phyloP scores from a whole-genome alignment of 2,329 filamentous ascomycete species.

The Colletotrichum sp. region DNA sequence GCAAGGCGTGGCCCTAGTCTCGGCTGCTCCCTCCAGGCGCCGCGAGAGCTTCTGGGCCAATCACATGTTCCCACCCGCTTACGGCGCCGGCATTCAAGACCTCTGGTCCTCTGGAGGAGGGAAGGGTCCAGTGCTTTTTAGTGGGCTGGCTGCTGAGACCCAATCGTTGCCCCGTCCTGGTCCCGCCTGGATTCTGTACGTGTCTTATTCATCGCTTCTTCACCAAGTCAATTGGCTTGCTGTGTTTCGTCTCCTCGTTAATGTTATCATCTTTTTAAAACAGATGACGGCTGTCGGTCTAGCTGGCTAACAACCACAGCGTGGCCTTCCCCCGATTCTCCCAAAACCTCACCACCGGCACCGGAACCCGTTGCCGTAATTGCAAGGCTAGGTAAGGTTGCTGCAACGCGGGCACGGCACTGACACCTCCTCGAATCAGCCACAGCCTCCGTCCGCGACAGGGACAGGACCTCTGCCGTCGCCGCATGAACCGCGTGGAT shows the following conservation, averaged over 20 bases:
- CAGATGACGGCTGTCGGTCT: not conserved
- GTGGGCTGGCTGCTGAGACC: not conserved
- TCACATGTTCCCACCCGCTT: slow-evolving; percentile 10
- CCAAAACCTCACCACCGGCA: not conserved
- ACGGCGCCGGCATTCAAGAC: not conserved
- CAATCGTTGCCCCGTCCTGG: not conserved
- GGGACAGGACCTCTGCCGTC: not conserved
- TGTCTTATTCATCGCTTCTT: slow-evolving; percentile 1
- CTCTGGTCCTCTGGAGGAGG: not conserved
- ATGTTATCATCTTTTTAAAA: not conserved
- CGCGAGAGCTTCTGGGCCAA: not conserved
- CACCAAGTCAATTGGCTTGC: not conserved
- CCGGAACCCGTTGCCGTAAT: not conserved
- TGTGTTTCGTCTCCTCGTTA: not conserved
- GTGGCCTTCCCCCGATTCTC: not conserved
- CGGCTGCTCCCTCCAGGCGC: slow-evolving; percentile 2
- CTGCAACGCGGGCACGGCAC: not conserved
- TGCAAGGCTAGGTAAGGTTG: not conserved
- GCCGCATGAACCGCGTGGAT: not conserved
- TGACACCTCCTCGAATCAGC: not conserved
- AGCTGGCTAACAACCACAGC: not conserved
- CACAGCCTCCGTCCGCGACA: not conserved
- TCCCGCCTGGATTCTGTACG: not conserved
- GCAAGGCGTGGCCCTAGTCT: slow-evolving; percentile 7
- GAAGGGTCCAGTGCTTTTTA: not conserved